Evolutionary conservation across 345 rosid species (phyloP).

Genomic region (Cardamine resedifolia): DNA sequence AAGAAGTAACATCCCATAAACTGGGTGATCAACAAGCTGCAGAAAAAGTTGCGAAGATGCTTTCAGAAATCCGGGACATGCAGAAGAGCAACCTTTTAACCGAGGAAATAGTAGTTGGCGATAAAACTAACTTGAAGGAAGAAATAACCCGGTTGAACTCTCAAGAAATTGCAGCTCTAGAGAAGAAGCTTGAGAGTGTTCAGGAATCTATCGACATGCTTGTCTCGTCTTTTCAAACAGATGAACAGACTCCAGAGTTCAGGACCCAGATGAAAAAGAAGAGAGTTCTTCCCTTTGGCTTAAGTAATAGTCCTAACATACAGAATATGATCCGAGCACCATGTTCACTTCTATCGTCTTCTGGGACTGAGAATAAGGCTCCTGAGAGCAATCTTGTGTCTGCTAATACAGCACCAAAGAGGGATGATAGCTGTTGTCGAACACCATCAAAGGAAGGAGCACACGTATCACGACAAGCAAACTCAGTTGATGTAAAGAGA

Average conservation of each 20-base stretch:
- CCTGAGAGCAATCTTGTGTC: slow-evolving; percentile 54
- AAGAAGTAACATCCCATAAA: slow-evolving; percentile 79
- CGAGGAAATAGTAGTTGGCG: slow-evolving; percentile 56
- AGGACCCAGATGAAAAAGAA: slow-evolving; percentile 68
- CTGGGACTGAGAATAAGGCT: slow-evolving; percentile 69
- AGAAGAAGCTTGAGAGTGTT: slow-evolving; percentile 86
- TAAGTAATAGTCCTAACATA: slow-evolving; percentile 74
- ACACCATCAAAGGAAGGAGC: slow-evolving; percentile 68
- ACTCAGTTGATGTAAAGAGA: slow-evolving; percentile 86
- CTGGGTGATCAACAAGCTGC: slow-evolving; percentile 81
- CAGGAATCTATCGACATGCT: slow-evolving; percentile 83
- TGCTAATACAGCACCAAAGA: slow-evolving; percentile 36
- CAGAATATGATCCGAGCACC: slow-evolving; percentile 76
- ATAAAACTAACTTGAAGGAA: slow-evolving; percentile 66
- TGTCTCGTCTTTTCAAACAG: slow-evolving; percentile 55
- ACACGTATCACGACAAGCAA: slow-evolving; percentile 50
- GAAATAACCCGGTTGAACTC: slow-evolving; percentile 76
- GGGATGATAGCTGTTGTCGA: slow-evolving; percentile 29
- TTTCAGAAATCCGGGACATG: slow-evolving; percentile 80
- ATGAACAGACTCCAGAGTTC: slow-evolving; percentile 48
- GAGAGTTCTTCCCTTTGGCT: slow-evolving; percentile 66
- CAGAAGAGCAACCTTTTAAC: slow-evolving; percentile 54
- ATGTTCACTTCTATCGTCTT: slow-evolving; percentile 78
- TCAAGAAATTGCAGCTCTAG: slow-evolving; percentile 72
- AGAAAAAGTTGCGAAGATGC: slow-evolving; percentile 73